Evolutionary conservation across 2,329 filamentous ascomycete genomes (phyloP).

Genomic region (Paraphaeosphaeria sporulosa): DNA sequence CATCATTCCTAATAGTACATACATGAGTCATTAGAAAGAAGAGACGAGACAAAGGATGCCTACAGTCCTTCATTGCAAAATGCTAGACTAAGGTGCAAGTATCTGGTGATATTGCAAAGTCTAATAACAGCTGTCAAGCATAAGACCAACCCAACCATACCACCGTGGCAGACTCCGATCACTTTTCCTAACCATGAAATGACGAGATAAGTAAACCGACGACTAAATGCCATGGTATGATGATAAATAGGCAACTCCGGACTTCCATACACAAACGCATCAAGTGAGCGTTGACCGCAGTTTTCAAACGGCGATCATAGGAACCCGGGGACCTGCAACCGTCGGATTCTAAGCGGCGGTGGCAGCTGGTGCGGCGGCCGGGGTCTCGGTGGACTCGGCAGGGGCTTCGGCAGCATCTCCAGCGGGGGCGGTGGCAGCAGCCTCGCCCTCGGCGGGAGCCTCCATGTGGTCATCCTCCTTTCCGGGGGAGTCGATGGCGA

Average conservation of each 20-base stretch:
- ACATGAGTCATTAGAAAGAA: slow-evolving; percentile 11
- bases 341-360: slow-evolving; percentile 40
- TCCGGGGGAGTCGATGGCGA: slow-evolving; percentile 98
- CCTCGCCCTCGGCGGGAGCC: slow-evolving; percentile 51
- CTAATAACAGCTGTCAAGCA: slow-evolving; percentile 15
- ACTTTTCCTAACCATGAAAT: slow-evolving; percentile 22
- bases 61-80: slow-evolving; percentile 12
- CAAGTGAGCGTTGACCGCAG: slow-evolving; percentile 10
- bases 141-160: slow-evolving; percentile 15
- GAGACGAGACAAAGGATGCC: slow-evolving; percentile 9
- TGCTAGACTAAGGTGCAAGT: slow-evolving; percentile 21
- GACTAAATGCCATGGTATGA: slow-evolving; percentile 20
- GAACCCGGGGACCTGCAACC: slow-evolving; percentile 14
- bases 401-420: slow-evolving; percentile 20
- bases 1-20: slow-evolving; percentile 11
- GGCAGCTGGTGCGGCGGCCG: slow-evolving; percentile 31
- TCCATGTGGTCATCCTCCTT: slow-evolving; percentile 85
- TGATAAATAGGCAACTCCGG: slow-evolving; percentile 19
- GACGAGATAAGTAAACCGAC: slow-evolving; percentile 23
- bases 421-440: slow-evolving; percentile 41
- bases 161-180: slow-evolving; percentile 20
- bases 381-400: slow-evolving; percentile 27
- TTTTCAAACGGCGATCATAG: slow-evolving; percentile 12
- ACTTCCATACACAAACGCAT: slow-evolving; percentile 16
- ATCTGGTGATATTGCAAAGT: slow-evolving; percentile 18